Evolutionary conservation across 305 asterid genomes (phyloP).

Genomic region (Coffea humblotiana): DNA sequence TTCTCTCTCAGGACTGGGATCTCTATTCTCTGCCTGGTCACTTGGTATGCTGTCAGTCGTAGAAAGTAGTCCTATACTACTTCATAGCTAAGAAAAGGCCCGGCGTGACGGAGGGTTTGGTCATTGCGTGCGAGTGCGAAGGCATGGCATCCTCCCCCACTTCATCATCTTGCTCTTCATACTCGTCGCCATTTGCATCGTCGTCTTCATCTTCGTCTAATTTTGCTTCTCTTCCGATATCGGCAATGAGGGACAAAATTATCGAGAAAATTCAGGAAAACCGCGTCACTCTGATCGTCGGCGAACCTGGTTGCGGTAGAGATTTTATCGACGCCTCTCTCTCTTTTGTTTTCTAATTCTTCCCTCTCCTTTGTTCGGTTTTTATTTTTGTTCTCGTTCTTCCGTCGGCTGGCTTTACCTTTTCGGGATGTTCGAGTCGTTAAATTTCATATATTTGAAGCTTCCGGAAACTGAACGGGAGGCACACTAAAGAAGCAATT

Average conservation of each 20-base stretch:
- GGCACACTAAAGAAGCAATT: too few relatives aligned
- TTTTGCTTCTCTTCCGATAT: slow-evolving; percentile 61
- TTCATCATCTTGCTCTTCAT: slow-evolving; percentile 37
- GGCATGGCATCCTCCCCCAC: slow-evolving; percentile 52
- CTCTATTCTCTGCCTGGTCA: too few relatives aligned
- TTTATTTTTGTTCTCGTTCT: not conserved
- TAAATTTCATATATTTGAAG: too few relatives aligned
- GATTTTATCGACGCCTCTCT: not conserved
- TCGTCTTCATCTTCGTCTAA: slow-evolving; percentile 7
- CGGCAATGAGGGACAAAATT: slow-evolving; percentile 56
- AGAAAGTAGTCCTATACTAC: too few relatives aligned
- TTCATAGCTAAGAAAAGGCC: too few relatives aligned
- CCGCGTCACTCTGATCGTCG: slow-evolving; percentile 83
- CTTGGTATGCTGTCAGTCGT: too few relatives aligned
- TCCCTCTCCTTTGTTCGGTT: not conserved
- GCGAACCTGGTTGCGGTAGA: slow-evolving; percentile 97
- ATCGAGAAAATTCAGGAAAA: slow-evolving; percentile 74
- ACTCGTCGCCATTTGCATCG: slow-evolving; percentile 21
- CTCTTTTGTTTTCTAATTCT: not conserved
- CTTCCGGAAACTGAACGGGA: too few relatives aligned
- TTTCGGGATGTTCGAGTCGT: too few relatives aligned
- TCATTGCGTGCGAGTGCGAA: not conserved
- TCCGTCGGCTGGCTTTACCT: too few relatives aligned
- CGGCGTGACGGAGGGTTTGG: slow-evolving; percentile 23
- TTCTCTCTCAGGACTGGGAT: too few relatives aligned